Evolutionary conservation across 495 filamentous ascomycete species (phyloP).

Genomic region (Aspergillus conjunctus): DNA sequence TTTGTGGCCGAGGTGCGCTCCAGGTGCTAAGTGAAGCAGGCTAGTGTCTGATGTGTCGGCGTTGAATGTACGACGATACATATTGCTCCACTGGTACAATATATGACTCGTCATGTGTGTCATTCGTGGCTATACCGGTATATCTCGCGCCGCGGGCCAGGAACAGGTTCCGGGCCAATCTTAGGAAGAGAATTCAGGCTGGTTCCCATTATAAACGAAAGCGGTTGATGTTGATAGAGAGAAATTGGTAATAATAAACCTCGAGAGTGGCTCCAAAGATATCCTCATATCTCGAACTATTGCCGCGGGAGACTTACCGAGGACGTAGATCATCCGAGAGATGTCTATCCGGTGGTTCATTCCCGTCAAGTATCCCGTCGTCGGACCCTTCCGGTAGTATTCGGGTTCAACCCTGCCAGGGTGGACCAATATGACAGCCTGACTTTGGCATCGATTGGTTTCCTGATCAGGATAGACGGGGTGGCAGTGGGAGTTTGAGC

Average conservation of each 20-base stretch:
- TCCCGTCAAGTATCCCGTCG: neutral
- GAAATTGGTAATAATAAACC: neutral
- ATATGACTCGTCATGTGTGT: constrained; percentile 15
- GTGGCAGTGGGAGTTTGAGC: neutral
- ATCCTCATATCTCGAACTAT: constrained; percentile 7
- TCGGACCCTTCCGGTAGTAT: neutral
- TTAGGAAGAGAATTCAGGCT: neutral
- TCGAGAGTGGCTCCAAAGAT: neutral
- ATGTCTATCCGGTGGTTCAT: constrained; percentile 2
- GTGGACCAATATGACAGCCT: constrained; percentile 2
- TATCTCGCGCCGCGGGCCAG: neutral
- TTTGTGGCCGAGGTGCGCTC: neutral
- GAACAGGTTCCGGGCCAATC: neutral
- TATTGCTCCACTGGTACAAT: constrained; percentile 4
- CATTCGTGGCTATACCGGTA: constrained; percentile 1
- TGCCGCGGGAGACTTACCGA: constrained; percentile 3
- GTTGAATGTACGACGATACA: constrained; percentile 11
- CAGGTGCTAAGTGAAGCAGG: neutral
- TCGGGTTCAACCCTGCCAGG: neutral
- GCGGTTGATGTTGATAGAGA: neutral
- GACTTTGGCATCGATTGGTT: neutral
- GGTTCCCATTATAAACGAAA: neutral
- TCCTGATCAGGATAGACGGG: neutral
- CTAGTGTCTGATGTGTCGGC: constrained; percentile 15
- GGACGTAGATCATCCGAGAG: constrained; percentile 12